phyloP scores from a whole-genome alignment of 2,329 filamentous ascomycete species.

The Ampelomyces quisqualis region DNA sequence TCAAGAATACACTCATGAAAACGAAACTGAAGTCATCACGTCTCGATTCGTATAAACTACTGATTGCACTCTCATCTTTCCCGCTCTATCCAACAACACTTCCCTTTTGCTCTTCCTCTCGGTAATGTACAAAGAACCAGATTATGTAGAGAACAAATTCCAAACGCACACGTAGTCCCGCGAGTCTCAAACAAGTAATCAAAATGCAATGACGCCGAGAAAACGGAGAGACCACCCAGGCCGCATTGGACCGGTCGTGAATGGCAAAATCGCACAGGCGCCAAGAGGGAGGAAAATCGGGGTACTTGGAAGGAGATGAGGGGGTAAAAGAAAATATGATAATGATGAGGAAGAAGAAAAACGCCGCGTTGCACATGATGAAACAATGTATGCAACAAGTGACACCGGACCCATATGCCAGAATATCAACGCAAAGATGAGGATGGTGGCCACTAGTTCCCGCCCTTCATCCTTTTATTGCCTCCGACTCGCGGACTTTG shows the following conservation, averaged over 20 bases:
- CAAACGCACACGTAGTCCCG: slow-evolving; percentile 1
- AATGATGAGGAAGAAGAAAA: slow-evolving; percentile 9
- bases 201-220: not conserved
- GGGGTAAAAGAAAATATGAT: slow-evolving; percentile 4
- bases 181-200: slow-evolving; percentile 5
- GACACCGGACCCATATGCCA: not conserved
- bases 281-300: slow-evolving; percentile 1
- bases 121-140: slow-evolving; percentile 35
- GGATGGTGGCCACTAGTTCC: slow-evolving; percentile 22
- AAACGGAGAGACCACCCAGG: not conserved
- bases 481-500: slow-evolving; percentile 49
- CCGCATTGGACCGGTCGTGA: slow-evolving; percentile 1
- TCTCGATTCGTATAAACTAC: slow-evolving; percentile 32
- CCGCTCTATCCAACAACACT: slow-evolving; percentile 1
- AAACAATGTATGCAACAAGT: slow-evolving; percentile 1
- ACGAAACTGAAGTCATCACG: slow-evolving; percentile 38
- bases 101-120: slow-evolving; percentile 1
- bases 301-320: slow-evolving; percentile 1
- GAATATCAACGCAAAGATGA: too few relatives aligned
- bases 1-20: not conserved
- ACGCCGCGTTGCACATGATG: slow-evolving; percentile 33
- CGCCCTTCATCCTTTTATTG: slow-evolving; percentile 40
- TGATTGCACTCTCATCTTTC: not conserved
- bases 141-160: slow-evolving; percentile 27
- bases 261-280: too few relatives aligned